Conservation (phyloP, 2,329 filamentous ascomycete genomes). For the Ploettnerulaceae sp. region DNA sequence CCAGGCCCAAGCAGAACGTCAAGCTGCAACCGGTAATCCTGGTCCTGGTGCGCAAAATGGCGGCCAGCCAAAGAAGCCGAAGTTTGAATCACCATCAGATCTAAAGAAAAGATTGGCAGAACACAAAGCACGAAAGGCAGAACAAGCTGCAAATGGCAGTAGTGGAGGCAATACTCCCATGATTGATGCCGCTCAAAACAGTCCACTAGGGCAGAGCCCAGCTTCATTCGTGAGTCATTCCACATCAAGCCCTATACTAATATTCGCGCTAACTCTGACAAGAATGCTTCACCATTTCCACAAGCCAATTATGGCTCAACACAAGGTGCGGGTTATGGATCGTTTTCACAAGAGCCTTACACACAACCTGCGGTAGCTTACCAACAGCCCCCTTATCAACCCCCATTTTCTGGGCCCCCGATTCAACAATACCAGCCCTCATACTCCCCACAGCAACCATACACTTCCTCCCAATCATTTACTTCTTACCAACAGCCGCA, state of each 20-base stretch:
- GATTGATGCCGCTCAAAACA: conserved; percentile 34
- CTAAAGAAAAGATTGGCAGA: conserved; percentile 76
- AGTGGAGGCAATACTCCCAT: conserved; percentile 54
- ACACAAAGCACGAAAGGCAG: conserved; percentile 64
- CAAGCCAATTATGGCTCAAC: conserved; percentile 27
- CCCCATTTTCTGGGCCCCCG: conserved; percentile 34
- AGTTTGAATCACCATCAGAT: conserved; percentile 71
- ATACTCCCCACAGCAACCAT: conserved; percentile 33
- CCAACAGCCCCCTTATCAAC: conserved; percentile 38
- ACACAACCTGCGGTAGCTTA: conserved; percentile 38
- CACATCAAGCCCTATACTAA: background rate
- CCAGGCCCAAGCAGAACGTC: conserved; percentile 76
- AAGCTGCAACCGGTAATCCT: conserved; percentile 78
- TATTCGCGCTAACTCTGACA: conserved; percentile 14
- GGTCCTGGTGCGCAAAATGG: conserved; percentile 60
- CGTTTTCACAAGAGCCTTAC: conserved; percentile 35
- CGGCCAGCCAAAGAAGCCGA: conserved; percentile 64
- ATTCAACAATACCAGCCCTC: conserved; percentile 32
- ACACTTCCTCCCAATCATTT: conserved; percentile 29
- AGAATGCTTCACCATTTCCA: conserved; percentile 34
- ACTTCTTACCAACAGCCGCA: conserved; percentile 32
- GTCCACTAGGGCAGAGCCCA: conserved; percentile 49
- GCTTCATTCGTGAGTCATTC: conserved; percentile 52
- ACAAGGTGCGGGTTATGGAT: conserved; percentile 34
- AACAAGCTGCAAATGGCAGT: conserved; percentile 45